Conservation (phyloP, 164 flowering plant genomes). For the Protea cynaroides region DNA sequence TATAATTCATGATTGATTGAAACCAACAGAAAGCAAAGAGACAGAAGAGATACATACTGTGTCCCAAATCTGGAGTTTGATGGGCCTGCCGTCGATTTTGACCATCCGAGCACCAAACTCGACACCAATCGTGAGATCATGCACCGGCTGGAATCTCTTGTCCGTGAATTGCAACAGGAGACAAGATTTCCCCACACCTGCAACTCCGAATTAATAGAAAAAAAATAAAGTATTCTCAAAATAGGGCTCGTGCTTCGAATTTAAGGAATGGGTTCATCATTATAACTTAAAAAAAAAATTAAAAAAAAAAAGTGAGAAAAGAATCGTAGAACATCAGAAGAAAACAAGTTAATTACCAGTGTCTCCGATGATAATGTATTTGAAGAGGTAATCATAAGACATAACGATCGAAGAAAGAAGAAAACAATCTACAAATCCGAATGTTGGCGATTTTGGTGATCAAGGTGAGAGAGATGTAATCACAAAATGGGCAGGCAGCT, state of each 20-base stretch:
- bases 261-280: background rate
- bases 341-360: slow-evolving; percentile 14
- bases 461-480: no score
- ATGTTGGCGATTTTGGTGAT: no score
- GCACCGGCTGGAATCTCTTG: slow-evolving; percentile 43
- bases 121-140: slow-evolving; percentile 15
- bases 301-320: background rate
- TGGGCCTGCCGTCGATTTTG: slow-evolving; percentile 28
- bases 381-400: slow-evolving; percentile 40
- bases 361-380: slow-evolving; percentile 37
- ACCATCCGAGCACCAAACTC: slow-evolving; percentile 42
- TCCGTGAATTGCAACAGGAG: slow-evolving; percentile 45
- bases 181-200: slow-evolving; percentile 51
- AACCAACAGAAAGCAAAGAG: no score
- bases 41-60: slow-evolving; percentile 21
- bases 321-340: background rate
- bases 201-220: slow-evolving; percentile 2
- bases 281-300: background rate
- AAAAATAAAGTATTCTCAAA: no score
- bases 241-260: background rate
- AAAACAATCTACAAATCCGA: no score
- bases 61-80: slow-evolving; percentile 48
- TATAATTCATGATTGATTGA: no score
- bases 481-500: no score
- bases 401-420: slow-evolving; percentile 4